Evolutionary conservation across 129 eudicot species (phyloP), one percentile per base, ranked within the genome.

Genomic region (Logfia minima): DNA sequence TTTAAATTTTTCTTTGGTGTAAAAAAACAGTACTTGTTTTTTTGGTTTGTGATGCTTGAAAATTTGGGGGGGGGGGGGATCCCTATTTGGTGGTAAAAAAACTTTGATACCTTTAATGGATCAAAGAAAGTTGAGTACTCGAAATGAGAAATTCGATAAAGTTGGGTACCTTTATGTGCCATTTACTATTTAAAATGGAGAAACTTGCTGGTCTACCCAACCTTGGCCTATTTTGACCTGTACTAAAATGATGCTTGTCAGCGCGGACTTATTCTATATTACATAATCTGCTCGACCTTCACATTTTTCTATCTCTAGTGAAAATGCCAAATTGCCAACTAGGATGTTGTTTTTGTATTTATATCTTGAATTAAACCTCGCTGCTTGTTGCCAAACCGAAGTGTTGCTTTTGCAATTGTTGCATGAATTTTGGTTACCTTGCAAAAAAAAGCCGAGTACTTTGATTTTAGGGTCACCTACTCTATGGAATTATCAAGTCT

Each of bases 371-470:
- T 66, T 10, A 16, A 35, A 67, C 35, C 23, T 72, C 14, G 16
- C 52, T 75, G 64, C 66, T 52, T 77, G 74, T 67, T 77, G 60
- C 66, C 68, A 37, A 39, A 28, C 5, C 28, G 3, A 45, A 0
- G 8, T 19, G 64, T 63, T 61, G 3, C 45, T 17, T 8, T 35
- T 41, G 61, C 8, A 6, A 11, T 11, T 35, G 37, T 26, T 64
- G 31, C 7, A 41, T 39, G 17, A 75, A 18, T 29, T 6, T 5
- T 29, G n/a, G 29, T 63, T 75, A 2, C 63, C 79, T 43, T 63
- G 72, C 75, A 77, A 77, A 11, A 6, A 22, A 77, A 77, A 58
- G 37, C 32, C 26, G 26, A 68, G 10, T 39, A 58, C 21, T 39
- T 23, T 26, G 68, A 41, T 56, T 61, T 23, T 23, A 77, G 55